Evolutionary conservation across 2,329 filamentous ascomycete genomes (phyloP), one percentile per base, ranked within the genome.

Genomic region (Aspergillus felis): DNA sequence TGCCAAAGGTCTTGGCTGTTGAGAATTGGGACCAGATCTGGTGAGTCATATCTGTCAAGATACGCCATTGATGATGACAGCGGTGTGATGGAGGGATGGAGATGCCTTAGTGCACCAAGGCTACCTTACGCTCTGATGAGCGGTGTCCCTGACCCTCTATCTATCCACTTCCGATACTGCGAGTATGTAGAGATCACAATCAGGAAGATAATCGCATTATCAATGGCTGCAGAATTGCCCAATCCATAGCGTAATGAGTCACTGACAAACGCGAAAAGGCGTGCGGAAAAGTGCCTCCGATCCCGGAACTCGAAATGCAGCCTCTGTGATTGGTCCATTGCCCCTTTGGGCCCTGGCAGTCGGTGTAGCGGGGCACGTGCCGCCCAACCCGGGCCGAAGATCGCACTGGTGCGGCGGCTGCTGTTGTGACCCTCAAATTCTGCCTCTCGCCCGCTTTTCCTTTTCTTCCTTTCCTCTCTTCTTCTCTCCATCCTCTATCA

Each of bases 351-450:
- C 29, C 24, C 14, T 50, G 51, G 53, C 51, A 64, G 64, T 68
- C 67, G 67, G 70, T 71, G 67, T 66, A 57, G 54, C 25, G 7
- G 22, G 29, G 46, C 64, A 71, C 70, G 68, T 71, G 69, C 60
- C 57, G 55, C 38, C 57, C 58, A 60, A 60, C 64, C 57, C 64
- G 63, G 62, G 55, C 64, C 64, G 64, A 61, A 52, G 17, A 51
- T 61, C 60, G 56, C 56, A 54, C 57, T 58, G 54, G 50, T 57
- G 28, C 41, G n/a, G 47, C 28, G 48, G 42, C 46, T 42, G 28
- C 35, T 35, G 12, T 35, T 35, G 14, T 5, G 10, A 5, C n/a
- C n/a, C 42, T 46, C 42, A 47, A 25, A 47, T 53, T 49, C 25
- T 27, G 32, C 50, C 49, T 48, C 56, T 55, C 51, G 55, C 57